Conservation (phyloP, 352 stramenopile species). For the Pseudoperonospora humuli region DNA sequence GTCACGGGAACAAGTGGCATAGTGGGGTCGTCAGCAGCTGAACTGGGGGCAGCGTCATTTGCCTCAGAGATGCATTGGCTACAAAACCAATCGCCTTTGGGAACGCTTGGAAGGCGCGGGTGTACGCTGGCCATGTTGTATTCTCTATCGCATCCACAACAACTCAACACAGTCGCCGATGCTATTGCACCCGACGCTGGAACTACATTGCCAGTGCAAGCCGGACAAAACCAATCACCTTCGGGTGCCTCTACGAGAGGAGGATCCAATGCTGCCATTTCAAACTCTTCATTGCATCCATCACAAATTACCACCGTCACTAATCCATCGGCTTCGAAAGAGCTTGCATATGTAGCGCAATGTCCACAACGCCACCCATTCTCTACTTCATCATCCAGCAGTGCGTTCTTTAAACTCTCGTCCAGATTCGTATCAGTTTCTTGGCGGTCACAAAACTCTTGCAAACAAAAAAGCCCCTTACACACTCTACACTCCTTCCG, state of each 20-base stretch:
- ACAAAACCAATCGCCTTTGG: conserved; percentile 43
- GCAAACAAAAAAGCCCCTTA: conserved; percentile 27
- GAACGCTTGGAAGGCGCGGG: conserved; percentile 33
- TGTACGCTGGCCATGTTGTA: conserved; percentile 39
- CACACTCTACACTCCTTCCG: conserved; percentile 26
- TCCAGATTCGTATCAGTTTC: conserved; percentile 20
- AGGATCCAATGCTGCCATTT: conserved; percentile 41
- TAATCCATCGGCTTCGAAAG: neutral
- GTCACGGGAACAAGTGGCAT: conserved; percentile 19
- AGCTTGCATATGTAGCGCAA: conserved; percentile 11
- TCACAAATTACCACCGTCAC: conserved; percentile 56
- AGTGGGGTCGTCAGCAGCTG: neutral
- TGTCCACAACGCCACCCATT: conserved; percentile 29
- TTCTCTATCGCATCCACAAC: conserved; percentile 62
- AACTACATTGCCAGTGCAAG: conserved; percentile 3
- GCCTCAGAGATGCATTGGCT: conserved; percentile 8
- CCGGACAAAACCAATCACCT: conserved; percentile 31
- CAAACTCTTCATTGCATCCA: conserved; percentile 60
- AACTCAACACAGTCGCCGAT: conserved; percentile 42
- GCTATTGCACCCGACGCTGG: neutral
- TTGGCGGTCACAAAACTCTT: conserved; percentile 34
- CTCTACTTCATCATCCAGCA: conserved; percentile 22
- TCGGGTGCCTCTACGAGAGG: conserved; percentile 37
- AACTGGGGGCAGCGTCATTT: neutral
- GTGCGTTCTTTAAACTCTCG: conserved; percentile 23